Evolutionary conservation across 139 green algal species (phyloP).

Genomic region (Chlorella vulgaris): DNA sequence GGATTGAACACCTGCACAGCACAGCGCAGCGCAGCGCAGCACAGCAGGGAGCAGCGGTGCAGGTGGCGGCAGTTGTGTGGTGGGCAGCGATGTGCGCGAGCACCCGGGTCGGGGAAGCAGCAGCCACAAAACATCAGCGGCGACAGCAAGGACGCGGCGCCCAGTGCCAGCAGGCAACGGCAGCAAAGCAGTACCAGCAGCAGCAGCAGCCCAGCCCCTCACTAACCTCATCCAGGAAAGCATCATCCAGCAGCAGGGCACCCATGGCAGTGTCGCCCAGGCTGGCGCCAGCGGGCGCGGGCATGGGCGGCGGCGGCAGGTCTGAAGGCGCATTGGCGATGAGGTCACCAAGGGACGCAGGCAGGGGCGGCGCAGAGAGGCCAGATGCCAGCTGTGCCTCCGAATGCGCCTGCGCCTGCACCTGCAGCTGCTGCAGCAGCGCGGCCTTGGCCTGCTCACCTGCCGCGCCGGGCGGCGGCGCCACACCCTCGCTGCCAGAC

Average conservation of each 20-base stretch:
- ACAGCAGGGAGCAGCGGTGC: background rate
- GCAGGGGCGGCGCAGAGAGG: too few species aligned
- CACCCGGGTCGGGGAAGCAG: too few species aligned
- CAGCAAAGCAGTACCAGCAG: background rate
- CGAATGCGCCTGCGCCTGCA: background rate
- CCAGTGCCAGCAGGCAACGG: background rate
- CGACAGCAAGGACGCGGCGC: background rate
- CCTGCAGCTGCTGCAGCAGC: background rate
- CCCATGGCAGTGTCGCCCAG: background rate
- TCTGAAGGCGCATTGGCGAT: too few species aligned
- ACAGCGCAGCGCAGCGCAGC: background rate
- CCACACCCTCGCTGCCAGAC: too few species aligned
- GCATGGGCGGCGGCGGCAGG: background rate
- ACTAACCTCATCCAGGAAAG: slow-evolving; percentile 32
- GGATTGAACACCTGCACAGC: slow-evolving; percentile 21
- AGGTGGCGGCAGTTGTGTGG: background rate
- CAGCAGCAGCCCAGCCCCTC: background rate
- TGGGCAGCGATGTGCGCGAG: background rate
- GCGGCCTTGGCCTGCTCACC: background rate
- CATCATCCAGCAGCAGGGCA: slow-evolving; percentile 34
- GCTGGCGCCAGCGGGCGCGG: background rate
- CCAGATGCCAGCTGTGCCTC: background rate
- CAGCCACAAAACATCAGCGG: too few species aligned
- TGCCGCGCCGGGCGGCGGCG: too few species aligned
- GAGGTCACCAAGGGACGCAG: too few species aligned